phyloP scores from a whole-genome alignment of 2,329 filamentous ascomycete species.

The Clonostachys byssicola region DNA sequence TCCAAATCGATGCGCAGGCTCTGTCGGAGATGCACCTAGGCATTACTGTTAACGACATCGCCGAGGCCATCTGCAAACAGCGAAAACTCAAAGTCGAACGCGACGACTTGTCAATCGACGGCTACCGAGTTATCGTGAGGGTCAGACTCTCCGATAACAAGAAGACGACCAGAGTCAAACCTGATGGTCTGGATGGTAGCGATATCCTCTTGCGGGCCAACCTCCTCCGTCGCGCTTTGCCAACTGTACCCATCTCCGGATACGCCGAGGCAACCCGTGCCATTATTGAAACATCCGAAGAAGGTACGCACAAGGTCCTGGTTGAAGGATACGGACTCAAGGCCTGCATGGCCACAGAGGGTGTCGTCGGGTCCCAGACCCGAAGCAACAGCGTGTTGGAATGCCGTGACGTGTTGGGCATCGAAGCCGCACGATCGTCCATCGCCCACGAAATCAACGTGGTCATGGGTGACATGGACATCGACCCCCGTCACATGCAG shows the following conservation, averaged over 20 bases:
- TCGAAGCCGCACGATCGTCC: constrained; percentile 86
- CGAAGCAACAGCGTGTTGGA: constrained; percentile 89
- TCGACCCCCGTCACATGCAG: constrained; percentile 97
- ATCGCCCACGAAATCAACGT: constrained; percentile 84
- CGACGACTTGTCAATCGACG: constrained; percentile 57
- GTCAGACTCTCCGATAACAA: constrained; percentile 43
- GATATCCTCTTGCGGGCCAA: constrained; percentile 73
- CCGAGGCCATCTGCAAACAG: constrained; percentile 70
- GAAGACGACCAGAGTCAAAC: constrained; percentile 30
- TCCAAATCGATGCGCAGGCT: constrained; percentile 76
- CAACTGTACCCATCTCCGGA: constrained; percentile 81
- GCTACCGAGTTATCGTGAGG: constrained; percentile 67
- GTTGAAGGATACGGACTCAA: constrained; percentile 93
- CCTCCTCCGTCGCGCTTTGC: constrained; percentile 76
- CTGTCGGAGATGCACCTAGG: constrained; percentile 80
- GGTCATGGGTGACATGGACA: constrained; percentile 93
- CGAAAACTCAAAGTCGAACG: constrained; percentile 77
- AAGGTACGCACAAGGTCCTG: constrained; percentile 66
- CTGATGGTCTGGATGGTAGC: constrained; percentile 33
- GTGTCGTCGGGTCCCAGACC: constrained; percentile 73
- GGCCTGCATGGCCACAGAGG: constrained; percentile 88
- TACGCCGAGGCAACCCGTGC: constrained; percentile 83
- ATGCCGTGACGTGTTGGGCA: constrained; percentile 79
- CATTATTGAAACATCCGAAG: constrained; percentile 79
- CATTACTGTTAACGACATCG: constrained; percentile 69